Base-by-base conservation (phyloP, 2,329 filamentous ascomycete species). In the Teratosphaeria nubilosa region DNA sequence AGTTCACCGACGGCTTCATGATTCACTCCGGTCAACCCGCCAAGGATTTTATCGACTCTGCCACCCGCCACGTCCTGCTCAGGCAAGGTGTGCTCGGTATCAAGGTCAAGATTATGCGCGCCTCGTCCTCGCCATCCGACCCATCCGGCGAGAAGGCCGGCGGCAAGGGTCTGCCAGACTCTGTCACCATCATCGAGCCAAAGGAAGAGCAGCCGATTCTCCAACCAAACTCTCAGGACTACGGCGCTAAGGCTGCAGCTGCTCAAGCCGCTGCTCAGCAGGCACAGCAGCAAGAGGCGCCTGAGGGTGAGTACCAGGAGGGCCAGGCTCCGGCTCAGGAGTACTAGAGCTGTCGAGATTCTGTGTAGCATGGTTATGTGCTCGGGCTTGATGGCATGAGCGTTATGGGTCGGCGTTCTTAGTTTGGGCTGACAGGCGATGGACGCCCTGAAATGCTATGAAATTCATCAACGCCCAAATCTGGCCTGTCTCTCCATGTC, bases 81-180 rank as follows among this genome's bases (percentile, higher is more conserved):
- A 90, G 95, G 82, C 94, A 99, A 85, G 94, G 94, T 89, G 94
- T 99, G 69, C 84, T 99, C 69, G 94, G 94, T 82, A 99, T 99
- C 84, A 99, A 99, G 87, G 94, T 99, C 80, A 99, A 99, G 91
- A 99, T 99, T 83, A 99, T 99, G 94, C 91, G 95, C 78, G 94
- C 94, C 76, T 94, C 90, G 72, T 68, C 67, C 45, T 68, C 68
- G 16, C 69, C 69, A 54, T 60, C 58, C 60, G 94, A 99, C 83
- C 94, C 94, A 77, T 91, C 97, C 82, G 94, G 94, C 86, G 99
- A 99, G 87, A 86, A 90, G 73, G 91, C 94, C 70, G 91, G 92
- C 72, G 90, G 91, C 81, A 96, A 97, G 86, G 86, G 91, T 69
- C 90, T 99, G 67, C 94, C 94, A 70, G 94, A 99, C 79, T 90